Conservation (phyloP, 176 grass and related monocot species). For the Cenchrus americanus region DNA sequence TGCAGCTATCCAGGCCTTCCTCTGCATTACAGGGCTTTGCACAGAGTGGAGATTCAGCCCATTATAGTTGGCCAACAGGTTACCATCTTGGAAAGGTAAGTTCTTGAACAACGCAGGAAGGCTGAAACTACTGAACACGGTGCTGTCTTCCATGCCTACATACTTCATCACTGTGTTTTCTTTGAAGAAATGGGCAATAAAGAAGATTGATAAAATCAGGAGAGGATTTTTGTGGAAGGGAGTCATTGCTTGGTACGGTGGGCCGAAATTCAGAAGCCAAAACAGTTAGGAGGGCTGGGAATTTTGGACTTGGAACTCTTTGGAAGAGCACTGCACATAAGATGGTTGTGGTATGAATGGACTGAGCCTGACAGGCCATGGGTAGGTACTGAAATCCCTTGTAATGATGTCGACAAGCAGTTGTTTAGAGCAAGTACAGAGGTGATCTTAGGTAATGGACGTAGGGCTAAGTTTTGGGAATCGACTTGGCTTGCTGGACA, state of each 20-base stretch:
- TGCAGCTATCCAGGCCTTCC: neutral
- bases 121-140: neutral
- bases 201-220: neutral
- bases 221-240: neutral
- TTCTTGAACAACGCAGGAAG: neutral
- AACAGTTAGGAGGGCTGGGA: too few species aligned
- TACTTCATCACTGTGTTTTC: neutral
- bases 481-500: too few species aligned
- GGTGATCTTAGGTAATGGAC: too few species aligned
- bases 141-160: neutral
- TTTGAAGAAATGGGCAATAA: neutral
- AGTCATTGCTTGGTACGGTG: neutral
- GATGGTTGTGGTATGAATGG: too few species aligned
- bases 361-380: too few species aligned
- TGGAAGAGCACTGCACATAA: too few species aligned
- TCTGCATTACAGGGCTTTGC: neutral
- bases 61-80: neutral
- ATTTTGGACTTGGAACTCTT: too few species aligned
- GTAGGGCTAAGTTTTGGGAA: too few species aligned
- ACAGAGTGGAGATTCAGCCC: neutral
- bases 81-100: neutral
- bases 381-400: too few species aligned
- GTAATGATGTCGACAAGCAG: too few species aligned
- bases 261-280: too few species aligned
- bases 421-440: too few species aligned